Evolutionary conservation across 495 filamentous ascomycete species (phyloP).

Genomic region (Aspergillus cavernicola): DNA sequence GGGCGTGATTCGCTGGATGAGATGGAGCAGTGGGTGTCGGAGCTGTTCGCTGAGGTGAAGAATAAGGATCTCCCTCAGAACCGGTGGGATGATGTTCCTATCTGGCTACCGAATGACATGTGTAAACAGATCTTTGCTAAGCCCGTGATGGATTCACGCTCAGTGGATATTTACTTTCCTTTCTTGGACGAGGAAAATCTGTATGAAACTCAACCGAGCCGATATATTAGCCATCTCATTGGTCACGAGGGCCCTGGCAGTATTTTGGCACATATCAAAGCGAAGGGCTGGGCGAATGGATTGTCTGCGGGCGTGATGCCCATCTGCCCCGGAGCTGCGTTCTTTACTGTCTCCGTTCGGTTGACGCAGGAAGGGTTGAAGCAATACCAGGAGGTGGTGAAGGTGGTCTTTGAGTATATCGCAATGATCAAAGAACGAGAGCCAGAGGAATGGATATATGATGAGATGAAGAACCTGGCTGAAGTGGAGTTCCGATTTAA

Average conservation of each 20-base stretch:
- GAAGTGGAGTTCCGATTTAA: constrained; percentile 93
- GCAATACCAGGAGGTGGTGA: constrained; percentile 81
- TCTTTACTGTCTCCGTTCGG: constrained; percentile 76
- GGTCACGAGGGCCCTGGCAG: constrained; percentile 97
- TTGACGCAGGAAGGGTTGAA: constrained; percentile 84
- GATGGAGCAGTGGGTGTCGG: constrained; percentile 81
- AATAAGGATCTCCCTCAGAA: constrained; percentile 84
- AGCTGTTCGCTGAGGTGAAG: constrained; percentile 76
- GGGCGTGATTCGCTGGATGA: constrained; percentile 86
- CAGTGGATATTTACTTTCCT: constrained; percentile 82
- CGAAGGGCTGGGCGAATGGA: constrained; percentile 91
- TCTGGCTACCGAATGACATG: constrained; percentile 64
- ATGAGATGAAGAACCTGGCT: constrained; percentile 82
- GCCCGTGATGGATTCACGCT: constrained; percentile 89
- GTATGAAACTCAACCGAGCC: constrained; percentile 78
- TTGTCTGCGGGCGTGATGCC: constrained; percentile 73
- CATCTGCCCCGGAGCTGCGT: constrained; percentile 76
- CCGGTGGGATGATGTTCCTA: constrained; percentile 72
- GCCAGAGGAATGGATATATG: constrained; percentile 88
- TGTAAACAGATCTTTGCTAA: constrained; percentile 87
- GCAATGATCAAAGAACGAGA: constrained; percentile 76
- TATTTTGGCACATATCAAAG: constrained; percentile 91
- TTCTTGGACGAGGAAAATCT: constrained; percentile 84
- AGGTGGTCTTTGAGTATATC: constrained; percentile 91
- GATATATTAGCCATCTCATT: constrained; percentile 90